Base-by-base conservation (phyloP, 345 rosid genomes). In the Turritis glabra region DNA sequence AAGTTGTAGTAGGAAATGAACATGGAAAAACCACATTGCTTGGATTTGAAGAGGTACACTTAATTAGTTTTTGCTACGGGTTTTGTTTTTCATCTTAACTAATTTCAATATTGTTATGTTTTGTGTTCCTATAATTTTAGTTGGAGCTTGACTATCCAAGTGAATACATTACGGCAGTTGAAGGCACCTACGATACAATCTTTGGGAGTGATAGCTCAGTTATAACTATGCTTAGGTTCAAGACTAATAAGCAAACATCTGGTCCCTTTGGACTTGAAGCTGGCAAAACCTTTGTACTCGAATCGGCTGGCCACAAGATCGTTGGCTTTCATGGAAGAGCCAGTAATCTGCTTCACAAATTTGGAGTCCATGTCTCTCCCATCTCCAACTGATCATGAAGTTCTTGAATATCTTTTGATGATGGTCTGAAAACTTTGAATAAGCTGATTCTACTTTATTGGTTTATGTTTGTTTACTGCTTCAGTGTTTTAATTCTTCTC, bases 311-410 rank as follows among this genome's bases (percentile, higher is more conserved):
- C 13, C 12, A 74, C 41, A 78, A 78, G 64, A 67, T 78, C 1
- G 78, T 67, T 12, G 81, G 78, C 4, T 78, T 78, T 54, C 81
- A 78, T 61, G 81, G 81, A 60, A 73, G 23, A 10, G 64, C 65
- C 2, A 18, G 53, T 66, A 43, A 73, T 3, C 29, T 58, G 3
- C 62, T 78, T 59, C 69, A 73, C 14, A 38, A 73, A 29, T 5
- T 78, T 67, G 81, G 81, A 60, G 78, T 67, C 18, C 58, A 78
- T 67, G 69, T 78, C 30, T 18, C 11, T 21, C 81, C 81, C 29
- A 67, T 73, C 41, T 32, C 72, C 63, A 72, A 72, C 3, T 72
- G 23, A 73, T 53, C 21, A 53, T 54, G 5, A 7, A 68, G 26
- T 26, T 48, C 40, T 60, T 60, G 25, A 70, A 15, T 15, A 15